phyloP scores from a whole-genome alignment of 2,329 filamentous ascomycete species.

The Colletotrichum salicis region DNA sequence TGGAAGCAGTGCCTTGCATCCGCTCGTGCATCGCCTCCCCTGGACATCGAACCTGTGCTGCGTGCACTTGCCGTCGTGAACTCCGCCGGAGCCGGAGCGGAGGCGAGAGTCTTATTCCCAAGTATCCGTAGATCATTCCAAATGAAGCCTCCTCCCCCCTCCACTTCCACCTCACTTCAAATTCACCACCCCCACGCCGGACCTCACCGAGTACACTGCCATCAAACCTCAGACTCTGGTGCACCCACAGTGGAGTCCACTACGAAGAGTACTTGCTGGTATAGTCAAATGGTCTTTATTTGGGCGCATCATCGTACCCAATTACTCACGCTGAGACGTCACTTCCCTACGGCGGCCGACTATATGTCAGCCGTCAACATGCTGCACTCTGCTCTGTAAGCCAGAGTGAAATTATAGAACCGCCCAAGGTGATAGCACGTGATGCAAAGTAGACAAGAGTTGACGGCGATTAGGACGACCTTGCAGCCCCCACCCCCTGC shows the following conservation, averaged over 20 bases:
- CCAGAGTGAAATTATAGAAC: background rate
- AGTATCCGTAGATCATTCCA: background rate
- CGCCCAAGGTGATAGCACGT: background rate
- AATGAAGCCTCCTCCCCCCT: background rate
- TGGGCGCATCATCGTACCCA: background rate
- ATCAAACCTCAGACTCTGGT: background rate
- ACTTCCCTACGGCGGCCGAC: background rate
- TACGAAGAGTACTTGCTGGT: background rate
- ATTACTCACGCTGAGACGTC: background rate
- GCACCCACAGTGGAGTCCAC: background rate
- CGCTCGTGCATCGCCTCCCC: background rate
- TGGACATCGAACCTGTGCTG: background rate
- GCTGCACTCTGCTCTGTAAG: conserved; percentile 28
- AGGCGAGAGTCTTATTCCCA: background rate
- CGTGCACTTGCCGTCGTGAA: background rate
- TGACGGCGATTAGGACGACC: background rate
- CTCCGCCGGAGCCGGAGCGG: background rate
- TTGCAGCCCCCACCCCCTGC: too few species aligned
- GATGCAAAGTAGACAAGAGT: background rate
- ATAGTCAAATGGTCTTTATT: background rate
- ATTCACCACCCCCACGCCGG: background rate
- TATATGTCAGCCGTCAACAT: conserved; percentile 25
- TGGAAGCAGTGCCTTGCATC: conserved; percentile 3
- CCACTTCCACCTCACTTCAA: background rate
- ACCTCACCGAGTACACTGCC: background rate